A percentile compares a stretch with the other conserved stretches of the same genome.
phyloP scores from a whole-genome alignment of 768 basidiomycete species.

The Suillus variegatus region DNA sequence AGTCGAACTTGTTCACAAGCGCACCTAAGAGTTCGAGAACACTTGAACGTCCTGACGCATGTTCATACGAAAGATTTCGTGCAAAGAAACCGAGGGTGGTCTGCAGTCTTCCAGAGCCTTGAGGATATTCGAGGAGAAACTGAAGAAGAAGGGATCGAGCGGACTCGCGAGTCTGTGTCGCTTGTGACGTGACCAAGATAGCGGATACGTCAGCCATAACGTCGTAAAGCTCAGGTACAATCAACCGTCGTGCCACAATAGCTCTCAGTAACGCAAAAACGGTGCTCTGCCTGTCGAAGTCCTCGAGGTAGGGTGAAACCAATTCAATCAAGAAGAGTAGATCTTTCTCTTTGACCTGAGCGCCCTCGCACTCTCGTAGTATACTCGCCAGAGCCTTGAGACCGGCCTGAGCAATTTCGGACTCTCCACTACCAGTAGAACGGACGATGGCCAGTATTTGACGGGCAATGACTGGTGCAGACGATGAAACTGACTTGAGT shows the following conservation, averaged over 20 bases:
- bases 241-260: slow-evolving; percentile 87
- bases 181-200: slow-evolving; percentile 93
- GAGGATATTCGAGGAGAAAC: slow-evolving; percentile 96
- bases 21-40: slow-evolving; percentile 92
- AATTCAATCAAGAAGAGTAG: slow-evolving; percentile 85
- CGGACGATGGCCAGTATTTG: slow-evolving; percentile 85
- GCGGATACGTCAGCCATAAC: slow-evolving; percentile 92
- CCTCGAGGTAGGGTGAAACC: slow-evolving; percentile 87
- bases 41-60: slow-evolving; percentile 90
- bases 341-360: slow-evolving; percentile 87
- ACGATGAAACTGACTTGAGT: slow-evolving; percentile 68
- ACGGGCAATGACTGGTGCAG: slow-evolving; percentile 78
- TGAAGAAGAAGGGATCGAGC: slow-evolving; percentile 88
- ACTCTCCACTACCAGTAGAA: slow-evolving; percentile 82
- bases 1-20: slow-evolving; percentile 82
- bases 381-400: slow-evolving; percentile 85
- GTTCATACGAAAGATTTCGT: slow-evolving; percentile 86
- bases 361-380: slow-evolving; percentile 83
- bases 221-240: slow-evolving; percentile 96
- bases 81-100: slow-evolving; percentile 91
- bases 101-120: slow-evolving; percentile 87
- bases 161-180: slow-evolving; percentile 85
- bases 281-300: slow-evolving; percentile 78
- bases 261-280: slow-evolving; percentile 89
- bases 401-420: slow-evolving; percentile 86